Percentiles rank a stretch among this genome's conserved stretches.
These are phyloP conservation scores for Tremella yokohamensis DNA, from an alignment of 768 basidiomycete species.

Conservation along the genomic window DNA sequence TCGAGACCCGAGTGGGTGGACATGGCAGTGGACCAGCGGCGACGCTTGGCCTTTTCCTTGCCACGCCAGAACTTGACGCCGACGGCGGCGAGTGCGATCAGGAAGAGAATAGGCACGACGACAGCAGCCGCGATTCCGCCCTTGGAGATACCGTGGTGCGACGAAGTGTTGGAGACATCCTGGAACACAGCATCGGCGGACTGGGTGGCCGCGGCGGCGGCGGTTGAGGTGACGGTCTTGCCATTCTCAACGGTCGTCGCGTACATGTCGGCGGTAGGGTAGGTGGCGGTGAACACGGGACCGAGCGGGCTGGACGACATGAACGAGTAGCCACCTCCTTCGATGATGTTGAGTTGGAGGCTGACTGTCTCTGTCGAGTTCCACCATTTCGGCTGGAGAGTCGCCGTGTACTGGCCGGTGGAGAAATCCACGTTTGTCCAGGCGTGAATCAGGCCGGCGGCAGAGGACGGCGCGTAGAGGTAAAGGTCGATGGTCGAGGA, in stretches of 20 bases:
- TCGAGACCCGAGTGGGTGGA: constrained; percentile 45
- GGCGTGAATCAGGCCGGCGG: constrained; percentile 44
- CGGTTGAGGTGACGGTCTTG: constrained; percentile 31
- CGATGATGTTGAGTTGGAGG: constrained; percentile 49
- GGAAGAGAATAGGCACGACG: constrained; percentile 44
- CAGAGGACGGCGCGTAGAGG: constrained; percentile 42
- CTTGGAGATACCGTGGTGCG: constrained; percentile 36
- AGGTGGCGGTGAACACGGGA: constrained; percentile 48
- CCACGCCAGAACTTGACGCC: constrained; percentile 46
- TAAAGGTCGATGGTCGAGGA: constrained; percentile 47
- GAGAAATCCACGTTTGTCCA: constrained; percentile 40
- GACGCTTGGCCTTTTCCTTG: constrained; percentile 47
- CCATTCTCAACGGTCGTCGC: constrained; percentile 37
- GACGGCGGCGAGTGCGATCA: constrained; percentile 34
- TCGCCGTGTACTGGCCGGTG: constrained; percentile 36
- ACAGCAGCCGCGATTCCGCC: constrained; percentile 49
- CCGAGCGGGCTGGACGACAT: constrained; percentile 43
- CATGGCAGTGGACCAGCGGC: constrained; percentile 48
- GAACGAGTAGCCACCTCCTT: constrained; percentile 33
- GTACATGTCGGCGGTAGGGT: constrained; percentile 39
- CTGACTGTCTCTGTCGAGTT: constrained; percentile 44
- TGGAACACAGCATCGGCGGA: constrained; percentile 43
- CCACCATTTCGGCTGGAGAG: constrained; percentile 52
- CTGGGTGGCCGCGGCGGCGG: constrained; percentile 39
- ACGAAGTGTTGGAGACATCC: constrained; percentile 28